Conservation (phyloP, 176 grass and related monocot genomes). For the Eleusine indica region DNA sequence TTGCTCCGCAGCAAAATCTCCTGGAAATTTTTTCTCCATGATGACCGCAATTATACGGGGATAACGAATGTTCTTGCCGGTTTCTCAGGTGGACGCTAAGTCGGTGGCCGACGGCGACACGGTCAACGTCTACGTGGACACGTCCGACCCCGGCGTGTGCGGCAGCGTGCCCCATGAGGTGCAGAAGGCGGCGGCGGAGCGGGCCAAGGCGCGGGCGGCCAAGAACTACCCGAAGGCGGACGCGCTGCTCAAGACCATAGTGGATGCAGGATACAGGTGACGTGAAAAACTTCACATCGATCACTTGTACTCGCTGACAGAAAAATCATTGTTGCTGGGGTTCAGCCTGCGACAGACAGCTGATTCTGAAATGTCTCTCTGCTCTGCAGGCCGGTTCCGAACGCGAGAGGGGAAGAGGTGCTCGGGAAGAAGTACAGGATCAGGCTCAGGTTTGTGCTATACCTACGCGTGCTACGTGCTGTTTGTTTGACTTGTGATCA, state of each 20-base stretch:
- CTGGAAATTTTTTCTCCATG: neutral
- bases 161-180: slow-evolving; percentile 73
- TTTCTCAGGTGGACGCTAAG: slow-evolving; percentile 73
- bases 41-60: rapidly evolving
- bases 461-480: neutral
- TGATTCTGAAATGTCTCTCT: neutral
- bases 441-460: slow-evolving; percentile 63
- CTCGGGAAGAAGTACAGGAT: slow-evolving; percentile 91
- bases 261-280: slow-evolving; percentile 81
- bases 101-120: slow-evolving; percentile 87
- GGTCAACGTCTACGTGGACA: slow-evolving; percentile 80
- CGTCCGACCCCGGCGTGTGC: slow-evolving; percentile 52
- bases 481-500: neutral
- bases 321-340: too few species aligned
- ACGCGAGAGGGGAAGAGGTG: slow-evolving; percentile 60
- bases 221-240: slow-evolving; percentile 79
- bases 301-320: too few species aligned
- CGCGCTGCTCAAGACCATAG: slow-evolving; percentile 71
- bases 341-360: neutral
- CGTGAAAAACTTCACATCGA: neutral
- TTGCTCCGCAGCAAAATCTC: neutral
- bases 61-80: neutral
- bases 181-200: slow-evolving; percentile 63
- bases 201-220: slow-evolving; percentile 51
- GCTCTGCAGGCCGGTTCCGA: slow-evolving; percentile 56